Percentiles rank a stretch among this genome's conserved stretches.
phyloP scores from a whole-genome alignment of 192 early-diverging fungal species.

The Coemansia sp. region DNA sequence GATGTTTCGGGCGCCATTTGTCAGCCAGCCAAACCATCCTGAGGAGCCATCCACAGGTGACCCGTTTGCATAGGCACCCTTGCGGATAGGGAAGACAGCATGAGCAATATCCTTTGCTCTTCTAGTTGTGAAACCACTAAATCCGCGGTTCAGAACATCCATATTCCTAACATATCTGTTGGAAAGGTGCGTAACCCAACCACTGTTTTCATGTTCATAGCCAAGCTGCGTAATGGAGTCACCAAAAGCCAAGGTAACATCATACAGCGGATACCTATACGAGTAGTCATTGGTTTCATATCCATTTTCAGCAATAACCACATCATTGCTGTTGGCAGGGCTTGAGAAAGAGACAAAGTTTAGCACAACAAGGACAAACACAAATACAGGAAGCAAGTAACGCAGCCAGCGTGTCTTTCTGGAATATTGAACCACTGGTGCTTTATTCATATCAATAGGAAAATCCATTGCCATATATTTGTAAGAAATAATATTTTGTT shows the following conservation, averaged over 20 bases:
- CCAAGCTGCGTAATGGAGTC: slow-evolving; percentile 45
- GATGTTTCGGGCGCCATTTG: neutral
- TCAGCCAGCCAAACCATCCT: neutral
- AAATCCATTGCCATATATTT: no score
- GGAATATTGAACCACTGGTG: neutral
- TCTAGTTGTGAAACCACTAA: slow-evolving; percentile 75
- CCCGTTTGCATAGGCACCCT: neutral
- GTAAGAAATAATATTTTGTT: no score
- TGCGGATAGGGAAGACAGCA: slow-evolving; percentile 51
- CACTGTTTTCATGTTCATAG: slow-evolving; percentile 32
- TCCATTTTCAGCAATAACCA: neutral
- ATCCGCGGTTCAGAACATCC: slow-evolving; percentile 81
- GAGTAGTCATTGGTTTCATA: neutral
- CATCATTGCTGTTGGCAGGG: no score
- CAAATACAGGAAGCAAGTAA: neutral
- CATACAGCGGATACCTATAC: slow-evolving; percentile 21
- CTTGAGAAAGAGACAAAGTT: neutral
- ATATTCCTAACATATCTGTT: slow-evolving; percentile 65
- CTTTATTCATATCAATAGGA: neutral
- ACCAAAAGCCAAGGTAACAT: slow-evolving; percentile 37
- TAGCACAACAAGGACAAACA: neutral
- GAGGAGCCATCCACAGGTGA: neutral
- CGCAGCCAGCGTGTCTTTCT: neutral
- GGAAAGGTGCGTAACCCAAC: slow-evolving; percentile 57
- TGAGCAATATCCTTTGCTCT: slow-evolving; percentile 58